Conservation (phyloP, 176 grass and related monocot species). For the Ampelocalamus luodianensis region DNA sequence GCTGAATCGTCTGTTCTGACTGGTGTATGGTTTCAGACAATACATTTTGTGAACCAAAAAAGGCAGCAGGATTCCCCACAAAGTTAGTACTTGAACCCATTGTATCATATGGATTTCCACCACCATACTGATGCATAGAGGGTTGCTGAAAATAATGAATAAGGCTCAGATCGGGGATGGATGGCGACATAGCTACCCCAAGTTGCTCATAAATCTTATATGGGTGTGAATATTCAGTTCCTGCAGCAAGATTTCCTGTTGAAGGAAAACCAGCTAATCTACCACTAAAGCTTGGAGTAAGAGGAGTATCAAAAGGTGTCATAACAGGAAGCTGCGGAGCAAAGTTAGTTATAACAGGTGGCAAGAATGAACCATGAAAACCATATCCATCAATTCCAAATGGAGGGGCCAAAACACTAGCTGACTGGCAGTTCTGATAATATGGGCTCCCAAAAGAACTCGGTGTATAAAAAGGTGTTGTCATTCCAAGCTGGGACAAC, state of each 20-base stretch:
- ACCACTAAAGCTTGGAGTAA: conserved; percentile 58
- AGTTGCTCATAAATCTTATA: conserved; percentile 74
- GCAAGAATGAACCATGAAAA: conserved; percentile 59
- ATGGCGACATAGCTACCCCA: conserved; percentile 54
- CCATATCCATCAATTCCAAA: conserved; percentile 55
- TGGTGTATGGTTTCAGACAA: conserved; percentile 29
- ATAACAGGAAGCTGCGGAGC: conserved; percentile 43
- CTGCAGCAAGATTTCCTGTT: conserved; percentile 49
- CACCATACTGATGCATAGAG: conserved; percentile 55
- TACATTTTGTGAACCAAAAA: conserved; percentile 62
- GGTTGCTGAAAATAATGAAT: conserved; percentile 65
- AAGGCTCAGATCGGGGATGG: conserved; percentile 63
- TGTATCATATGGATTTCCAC: conserved; percentile 63
- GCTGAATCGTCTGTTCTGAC: conserved; percentile 52
- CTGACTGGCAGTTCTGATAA: conserved; percentile 61
- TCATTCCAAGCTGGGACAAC: conserved; percentile 52
- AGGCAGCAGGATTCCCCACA: conserved; percentile 44
- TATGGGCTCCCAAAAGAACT: conserved; percentile 57
- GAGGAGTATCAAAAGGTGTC: conserved; percentile 54
- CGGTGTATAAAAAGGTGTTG: conserved; percentile 60
- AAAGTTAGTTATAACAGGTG: conserved; percentile 40
- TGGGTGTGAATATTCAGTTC: conserved; percentile 59
- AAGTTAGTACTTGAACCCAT: conserved; percentile 44
- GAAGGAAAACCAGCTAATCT: conserved; percentile 51
- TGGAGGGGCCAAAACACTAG: conserved; percentile 50